phyloP scores from a whole-genome alignment of 768 basidiomycete genomes.

The Pleurotus tuber-regium region DNA sequence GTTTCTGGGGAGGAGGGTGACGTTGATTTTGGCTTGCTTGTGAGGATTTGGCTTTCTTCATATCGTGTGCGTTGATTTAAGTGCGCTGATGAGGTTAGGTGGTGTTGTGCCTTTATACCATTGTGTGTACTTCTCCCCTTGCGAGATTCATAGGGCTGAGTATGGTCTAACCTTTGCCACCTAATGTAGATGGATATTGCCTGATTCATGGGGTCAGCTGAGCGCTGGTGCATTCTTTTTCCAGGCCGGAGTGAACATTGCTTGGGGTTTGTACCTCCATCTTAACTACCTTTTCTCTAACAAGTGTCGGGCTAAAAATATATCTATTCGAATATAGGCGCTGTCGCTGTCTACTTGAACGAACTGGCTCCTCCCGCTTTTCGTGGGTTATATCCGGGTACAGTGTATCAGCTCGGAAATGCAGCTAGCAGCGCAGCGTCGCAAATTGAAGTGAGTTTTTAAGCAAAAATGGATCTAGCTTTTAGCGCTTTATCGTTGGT shows the following conservation, averaged over 20 bases:
- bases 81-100: too few relatives aligned
- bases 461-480: not conserved
- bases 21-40: constrained; percentile 35
- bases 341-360: constrained; percentile 51
- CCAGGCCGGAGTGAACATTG: constrained; percentile 60
- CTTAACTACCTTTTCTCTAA: not conserved
- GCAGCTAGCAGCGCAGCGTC: constrained; percentile 20
- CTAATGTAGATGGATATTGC: constrained; percentile 63
- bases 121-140: constrained; percentile 8
- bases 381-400: constrained; percentile 63
- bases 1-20: constrained; percentile 58
- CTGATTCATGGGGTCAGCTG: constrained; percentile 47
- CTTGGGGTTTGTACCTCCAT: constrained; percentile 42
- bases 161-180: too few relatives aligned
- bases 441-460: constrained; percentile 14
- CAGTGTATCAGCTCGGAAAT: constrained; percentile 64
- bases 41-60: too few relatives aligned
- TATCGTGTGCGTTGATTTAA: too few relatives aligned
- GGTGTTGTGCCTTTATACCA: constrained; percentile 16
- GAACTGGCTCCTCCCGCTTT: constrained; percentile 69
- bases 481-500: too few relatives aligned
- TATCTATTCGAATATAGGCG: not conserved
- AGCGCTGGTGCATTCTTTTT: constrained; percentile 66
- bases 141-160: too few relatives aligned
- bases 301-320: not conserved